These are phyloP conservation scores for Cercophora sp. DNA, from an alignment of 495 filamentous ascomycete species.

Conservation along the genomic window DNA sequence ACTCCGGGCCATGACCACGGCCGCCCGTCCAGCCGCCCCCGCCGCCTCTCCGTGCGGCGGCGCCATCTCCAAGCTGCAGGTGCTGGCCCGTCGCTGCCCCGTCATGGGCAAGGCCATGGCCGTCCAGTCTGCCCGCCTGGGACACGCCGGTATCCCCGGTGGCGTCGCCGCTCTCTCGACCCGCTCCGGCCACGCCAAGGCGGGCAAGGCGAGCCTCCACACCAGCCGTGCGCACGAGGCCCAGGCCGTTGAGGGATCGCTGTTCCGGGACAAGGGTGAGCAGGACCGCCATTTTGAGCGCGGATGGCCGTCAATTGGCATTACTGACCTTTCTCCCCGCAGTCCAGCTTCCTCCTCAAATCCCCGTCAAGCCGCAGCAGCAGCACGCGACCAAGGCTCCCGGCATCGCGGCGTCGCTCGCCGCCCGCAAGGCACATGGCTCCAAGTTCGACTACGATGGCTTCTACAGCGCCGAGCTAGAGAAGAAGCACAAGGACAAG, in stretches of 20 bases:
- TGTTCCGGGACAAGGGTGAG: constrained; percentile 61
- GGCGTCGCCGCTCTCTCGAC: constrained; percentile 39
- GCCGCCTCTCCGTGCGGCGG: constrained; percentile 70
- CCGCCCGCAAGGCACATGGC: constrained; percentile 19
- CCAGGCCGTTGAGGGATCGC: constrained; percentile 59
- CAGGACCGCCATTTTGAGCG: constrained; percentile 2
- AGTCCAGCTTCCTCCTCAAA: constrained; percentile 39
- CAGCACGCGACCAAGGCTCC: constrained; percentile 18
- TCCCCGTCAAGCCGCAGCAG: constrained; percentile 33
- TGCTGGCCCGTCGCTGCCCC: constrained; percentile 90
- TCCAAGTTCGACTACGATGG: constrained; percentile 81
- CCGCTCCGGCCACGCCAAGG: constrained; percentile 42
- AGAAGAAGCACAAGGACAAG: constrained; percentile 99
- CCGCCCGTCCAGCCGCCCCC: constrained; percentile 53
- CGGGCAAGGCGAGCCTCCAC: constrained; percentile 70
- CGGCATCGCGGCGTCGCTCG: constrained; percentile 15
- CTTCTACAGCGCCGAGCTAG: constrained; percentile 83
- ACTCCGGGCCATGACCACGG: constrained; percentile 83
- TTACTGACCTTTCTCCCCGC: constrained; percentile 13
- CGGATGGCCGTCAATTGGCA: background rate
- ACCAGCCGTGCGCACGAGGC: constrained; percentile 72
- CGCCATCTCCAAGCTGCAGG: constrained; percentile 94
- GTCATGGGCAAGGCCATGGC: constrained; percentile 97
- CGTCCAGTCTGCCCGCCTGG: constrained; percentile 65
- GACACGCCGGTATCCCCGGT: constrained; percentile 25